A percentile compares a stretch with the other conserved stretches of the same genome.
phyloP scores from a whole-genome alignment of 2,329 filamentous ascomycete genomes.

The Pseudogymnoascus sp. region DNA sequence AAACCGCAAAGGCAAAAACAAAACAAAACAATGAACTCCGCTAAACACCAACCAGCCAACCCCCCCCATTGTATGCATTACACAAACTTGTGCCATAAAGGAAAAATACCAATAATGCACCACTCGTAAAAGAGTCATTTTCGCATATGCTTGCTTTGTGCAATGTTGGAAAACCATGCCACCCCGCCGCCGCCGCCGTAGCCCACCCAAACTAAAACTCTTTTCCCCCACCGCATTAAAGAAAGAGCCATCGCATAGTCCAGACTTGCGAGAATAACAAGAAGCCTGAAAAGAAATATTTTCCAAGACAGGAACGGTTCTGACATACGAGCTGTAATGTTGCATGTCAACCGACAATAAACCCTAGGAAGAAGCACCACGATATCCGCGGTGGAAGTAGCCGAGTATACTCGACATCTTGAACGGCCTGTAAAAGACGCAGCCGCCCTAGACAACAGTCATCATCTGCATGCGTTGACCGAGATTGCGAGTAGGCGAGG shows the following conservation, averaged over 20 bases:
- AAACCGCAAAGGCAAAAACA: not conserved
- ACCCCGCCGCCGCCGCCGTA: not conserved
- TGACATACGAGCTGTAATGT: not conserved
- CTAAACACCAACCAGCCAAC: conserved; percentile 23
- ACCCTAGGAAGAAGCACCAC: not conserved
- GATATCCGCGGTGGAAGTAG: not conserved
- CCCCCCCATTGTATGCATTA: conserved; percentile 10
- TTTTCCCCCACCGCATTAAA: not conserved
- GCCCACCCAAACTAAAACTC: not conserved
- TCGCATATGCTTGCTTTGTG: not conserved
- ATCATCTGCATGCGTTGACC: conserved; percentile 53
- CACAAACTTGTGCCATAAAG: conserved; percentile 1
- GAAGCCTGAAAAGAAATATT: not conserved
- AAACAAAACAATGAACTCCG: conserved; percentile 14
- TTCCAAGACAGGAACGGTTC: conserved; percentile 2
- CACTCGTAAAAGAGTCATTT: conserved; percentile 18
- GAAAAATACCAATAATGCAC: not conserved
- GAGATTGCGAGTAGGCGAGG: conserved; percentile 42
- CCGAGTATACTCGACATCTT: not conserved
- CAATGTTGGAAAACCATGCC: conserved; percentile 4
- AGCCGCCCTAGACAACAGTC: conserved; percentile 42
- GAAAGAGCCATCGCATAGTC: not conserved
- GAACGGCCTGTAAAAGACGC: not conserved
- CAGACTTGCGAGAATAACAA: conserved; percentile 2
- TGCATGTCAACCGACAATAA: not conserved